Evolutionary conservation across 139 green algal species (phyloP).

Genomic region (Micromonas commoda): DNA sequence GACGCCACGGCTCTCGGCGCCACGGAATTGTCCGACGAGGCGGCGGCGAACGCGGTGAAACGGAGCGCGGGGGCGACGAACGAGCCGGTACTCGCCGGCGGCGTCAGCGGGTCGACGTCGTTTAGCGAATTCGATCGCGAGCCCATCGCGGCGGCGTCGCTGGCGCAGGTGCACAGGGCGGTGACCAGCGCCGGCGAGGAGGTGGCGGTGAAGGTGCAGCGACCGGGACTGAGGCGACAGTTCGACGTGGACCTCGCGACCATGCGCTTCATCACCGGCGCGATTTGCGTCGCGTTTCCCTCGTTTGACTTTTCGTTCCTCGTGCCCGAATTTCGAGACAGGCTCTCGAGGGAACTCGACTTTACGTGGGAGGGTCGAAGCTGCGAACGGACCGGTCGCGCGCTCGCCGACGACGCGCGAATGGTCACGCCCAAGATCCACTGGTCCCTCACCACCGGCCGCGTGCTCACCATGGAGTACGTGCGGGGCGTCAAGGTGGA

Average conservation of each 20-base stretch:
- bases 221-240: conserved; percentile 80
- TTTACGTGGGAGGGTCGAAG: conserved; percentile 65
- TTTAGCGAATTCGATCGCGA: conserved; percentile 77
- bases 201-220: conserved; percentile 98
- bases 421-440: conserved; percentile 51
- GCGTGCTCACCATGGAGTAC: conserved; percentile 73
- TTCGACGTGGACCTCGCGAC: conserved; percentile 97
- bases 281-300: not conserved
- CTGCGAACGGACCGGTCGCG: conserved; percentile 26
- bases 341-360: conserved; percentile 74
- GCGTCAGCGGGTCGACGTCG: conserved; percentile 39
- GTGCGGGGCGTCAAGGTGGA: conserved; percentile 54
- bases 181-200: conserved; percentile 43
- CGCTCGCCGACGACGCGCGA: not conserved
- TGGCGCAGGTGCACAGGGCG: conserved; percentile 87
- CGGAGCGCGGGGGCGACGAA: conserved; percentile 38
- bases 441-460: conserved; percentile 45
- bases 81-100: conserved; percentile 51
- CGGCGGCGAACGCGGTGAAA: not conserved
- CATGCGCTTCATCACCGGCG: conserved; percentile 51
- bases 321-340: conserved; percentile 52
- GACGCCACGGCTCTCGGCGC: conserved; percentile 57
- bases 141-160: conserved; percentile 87
- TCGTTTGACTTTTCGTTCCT: conserved; percentile 30
- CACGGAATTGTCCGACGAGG: not conserved